A percentile compares a stretch with the other conserved stretches of the same genome.
Conservation (phyloP, 164 flowering plant species). For the Euptelea pleiosperma region DNA sequence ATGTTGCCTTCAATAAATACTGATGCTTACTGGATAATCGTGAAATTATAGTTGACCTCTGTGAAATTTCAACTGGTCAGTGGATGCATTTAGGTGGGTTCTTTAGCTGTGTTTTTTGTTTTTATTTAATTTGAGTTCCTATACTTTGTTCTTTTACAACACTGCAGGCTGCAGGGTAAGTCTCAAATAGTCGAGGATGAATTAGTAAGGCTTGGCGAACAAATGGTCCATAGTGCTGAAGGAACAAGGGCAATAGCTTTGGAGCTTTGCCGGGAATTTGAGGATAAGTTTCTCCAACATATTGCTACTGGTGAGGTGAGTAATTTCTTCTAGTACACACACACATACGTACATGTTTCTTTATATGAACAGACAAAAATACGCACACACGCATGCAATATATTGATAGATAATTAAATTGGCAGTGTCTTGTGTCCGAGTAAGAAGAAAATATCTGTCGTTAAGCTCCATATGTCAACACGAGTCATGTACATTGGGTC, state of each 20-base stretch:
- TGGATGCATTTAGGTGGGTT: neutral
- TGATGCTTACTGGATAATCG: neutral
- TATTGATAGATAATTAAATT: no score
- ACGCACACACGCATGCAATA: no score
- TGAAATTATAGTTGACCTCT: neutral
- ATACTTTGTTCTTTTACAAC: neutral
- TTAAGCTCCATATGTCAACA: no score
- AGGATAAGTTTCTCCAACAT: slow-evolving; percentile 92
- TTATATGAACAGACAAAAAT: neutral
- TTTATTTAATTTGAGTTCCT: neutral
- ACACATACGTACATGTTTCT: neutral
- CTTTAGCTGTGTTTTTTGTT: neutral
- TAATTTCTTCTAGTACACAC: slow-evolving; percentile 1
- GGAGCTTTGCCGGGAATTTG: slow-evolving; percentile 99
- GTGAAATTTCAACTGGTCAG: neutral
- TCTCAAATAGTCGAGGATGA: slow-evolving; percentile 88
- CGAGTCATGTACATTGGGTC: no score
- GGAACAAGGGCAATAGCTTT: slow-evolving; percentile 94
- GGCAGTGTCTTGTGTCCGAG: no score
- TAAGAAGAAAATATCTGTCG: no score
- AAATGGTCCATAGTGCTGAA: slow-evolving; percentile 75
- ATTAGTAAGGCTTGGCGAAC: slow-evolving; percentile 85
- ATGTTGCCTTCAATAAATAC: neutral
- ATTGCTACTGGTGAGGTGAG: slow-evolving; percentile 91
- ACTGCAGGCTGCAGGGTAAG: slow-evolving; percentile 84